Percentiles rank a stretch among this genome's conserved stretches.
phyloP scores from a whole-genome alignment of 164 flowering plant species.

The Umbilicus rupestris region DNA sequence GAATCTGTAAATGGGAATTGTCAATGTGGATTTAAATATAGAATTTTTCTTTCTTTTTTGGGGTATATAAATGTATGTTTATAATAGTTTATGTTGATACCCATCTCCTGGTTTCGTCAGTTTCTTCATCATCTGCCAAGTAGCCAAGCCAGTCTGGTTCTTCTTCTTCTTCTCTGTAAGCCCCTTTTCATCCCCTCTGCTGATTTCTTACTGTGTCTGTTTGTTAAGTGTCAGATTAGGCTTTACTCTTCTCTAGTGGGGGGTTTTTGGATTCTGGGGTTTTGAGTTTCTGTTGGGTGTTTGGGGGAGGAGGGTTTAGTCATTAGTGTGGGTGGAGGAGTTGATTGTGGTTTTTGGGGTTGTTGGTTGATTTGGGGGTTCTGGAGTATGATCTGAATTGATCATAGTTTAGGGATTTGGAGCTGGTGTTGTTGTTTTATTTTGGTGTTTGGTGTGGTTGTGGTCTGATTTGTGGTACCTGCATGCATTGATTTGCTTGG shows the following conservation, averaged over 20 bases:
- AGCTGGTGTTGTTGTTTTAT: neutral
- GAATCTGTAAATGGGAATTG: too few species aligned
- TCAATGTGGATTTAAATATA: neutral
- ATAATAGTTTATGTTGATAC: slow-evolving; percentile 18
- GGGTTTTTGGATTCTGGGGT: neutral
- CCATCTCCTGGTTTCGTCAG: slow-evolving; percentile 25
- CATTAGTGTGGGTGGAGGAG: too few species aligned
- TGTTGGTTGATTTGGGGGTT: neutral
- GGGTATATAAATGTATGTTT: neutral
- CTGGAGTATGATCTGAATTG: neutral
- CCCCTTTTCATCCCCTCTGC: neutral
- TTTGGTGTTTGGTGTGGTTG: neutral
- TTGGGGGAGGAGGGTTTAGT: neutral
- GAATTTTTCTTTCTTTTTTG: neutral
- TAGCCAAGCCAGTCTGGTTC: neutral
- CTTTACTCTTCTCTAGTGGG: neutral
- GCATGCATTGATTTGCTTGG: neutral
- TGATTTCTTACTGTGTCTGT: neutral
- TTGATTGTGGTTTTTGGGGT: neutral
- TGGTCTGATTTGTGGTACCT: neutral
- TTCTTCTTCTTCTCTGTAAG: slow-evolving; percentile 1
- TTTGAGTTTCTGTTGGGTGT: neutral
- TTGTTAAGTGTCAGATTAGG: neutral
- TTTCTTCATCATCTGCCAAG: slow-evolving; percentile 14
- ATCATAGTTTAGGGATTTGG: neutral